phyloP scores from a whole-genome alignment of 2,329 filamentous ascomycete species.

The Pseudocercospora fuligena region DNA sequence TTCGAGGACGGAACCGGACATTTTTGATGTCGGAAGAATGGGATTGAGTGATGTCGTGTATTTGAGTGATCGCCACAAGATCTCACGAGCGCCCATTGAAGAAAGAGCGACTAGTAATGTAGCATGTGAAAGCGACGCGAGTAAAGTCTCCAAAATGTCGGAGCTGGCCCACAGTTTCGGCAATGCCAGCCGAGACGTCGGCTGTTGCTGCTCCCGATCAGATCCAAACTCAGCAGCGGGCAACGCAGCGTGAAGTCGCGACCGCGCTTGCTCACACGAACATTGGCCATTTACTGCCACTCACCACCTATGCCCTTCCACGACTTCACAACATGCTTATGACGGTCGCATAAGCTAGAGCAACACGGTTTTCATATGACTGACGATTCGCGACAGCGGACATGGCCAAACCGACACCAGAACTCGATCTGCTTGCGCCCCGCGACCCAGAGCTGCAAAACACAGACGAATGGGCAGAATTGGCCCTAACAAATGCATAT shows the following conservation, averaged over 20 bases:
- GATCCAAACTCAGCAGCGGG: not conserved
- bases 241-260: constrained; percentile 2
- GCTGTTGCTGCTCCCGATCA: constrained; percentile 7
- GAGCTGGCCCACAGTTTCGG: not conserved
- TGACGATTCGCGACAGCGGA: constrained; percentile 30
- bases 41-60: constrained; percentile 12
- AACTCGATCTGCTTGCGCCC: constrained; percentile 47
- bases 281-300: not conserved
- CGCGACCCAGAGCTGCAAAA: constrained; percentile 49
- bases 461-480: constrained; percentile 62
- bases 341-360: constrained; percentile 16
- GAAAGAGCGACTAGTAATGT: not conserved
- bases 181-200: not conserved
- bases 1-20: constrained; percentile 50
- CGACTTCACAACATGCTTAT: not conserved
- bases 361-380: constrained; percentile 4
- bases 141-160: not conserved
- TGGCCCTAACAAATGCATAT: constrained; percentile 64
- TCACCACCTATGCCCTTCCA: not conserved
- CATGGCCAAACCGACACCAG: constrained; percentile 34
- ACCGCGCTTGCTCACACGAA: not conserved
- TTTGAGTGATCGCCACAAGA: constrained; percentile 32
- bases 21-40: constrained; percentile 13
- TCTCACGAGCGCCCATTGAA: constrained; percentile 32
- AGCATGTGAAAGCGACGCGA: constrained; percentile 5